phyloP scores from a whole-genome alignment of 2,329 filamentous ascomycete genomes.

The Fonsecaea erecta region DNA sequence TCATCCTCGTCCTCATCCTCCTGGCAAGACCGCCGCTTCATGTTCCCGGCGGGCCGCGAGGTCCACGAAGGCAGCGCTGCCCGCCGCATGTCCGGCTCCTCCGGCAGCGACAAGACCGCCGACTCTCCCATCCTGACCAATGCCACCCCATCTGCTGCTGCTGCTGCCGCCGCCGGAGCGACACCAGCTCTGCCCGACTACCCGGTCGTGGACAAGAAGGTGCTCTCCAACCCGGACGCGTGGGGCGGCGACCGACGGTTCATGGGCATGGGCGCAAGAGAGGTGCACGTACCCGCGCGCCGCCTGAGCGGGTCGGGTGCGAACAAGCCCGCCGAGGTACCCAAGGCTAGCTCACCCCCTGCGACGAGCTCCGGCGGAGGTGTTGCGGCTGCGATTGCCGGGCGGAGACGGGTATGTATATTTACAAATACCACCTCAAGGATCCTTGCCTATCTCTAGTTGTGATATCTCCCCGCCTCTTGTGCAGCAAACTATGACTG shows the following conservation, averaged over 20 bases:
- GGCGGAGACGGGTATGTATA: conserved; percentile 31
- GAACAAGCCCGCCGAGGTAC: conserved; percentile 10
- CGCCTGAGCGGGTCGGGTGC: conserved; percentile 21
- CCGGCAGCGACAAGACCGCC: conserved; percentile 3
- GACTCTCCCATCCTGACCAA: conserved; percentile 7
- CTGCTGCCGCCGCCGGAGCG: neutral
- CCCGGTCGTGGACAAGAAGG: conserved; percentile 10
- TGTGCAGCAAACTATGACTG: neutral
- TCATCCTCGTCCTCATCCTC: conserved; percentile 18
- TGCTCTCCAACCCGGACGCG: conserved; percentile 19
- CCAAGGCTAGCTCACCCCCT: conserved; percentile 75
- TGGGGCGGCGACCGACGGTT: conserved; percentile 33
- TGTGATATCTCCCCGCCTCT: neutral
- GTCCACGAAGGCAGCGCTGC: conserved; percentile 31
- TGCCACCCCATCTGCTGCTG: conserved; percentile 2
- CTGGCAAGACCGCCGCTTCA: conserved; percentile 37
- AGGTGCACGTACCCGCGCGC: conserved; percentile 28
- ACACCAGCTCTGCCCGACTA: conserved; percentile 16
- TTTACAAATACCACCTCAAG: neutral
- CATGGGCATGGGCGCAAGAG: conserved; percentile 21
- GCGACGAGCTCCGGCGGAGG: conserved; percentile 81
- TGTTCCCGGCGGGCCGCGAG: conserved; percentile 28
- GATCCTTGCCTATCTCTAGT: neutral
- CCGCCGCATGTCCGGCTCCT: conserved; percentile 18
- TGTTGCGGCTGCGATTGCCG: conserved; percentile 42